Base-by-base conservation (phyloP, 129 eudicot genomes). In the Helichrysum umbraculigerum region DNA sequence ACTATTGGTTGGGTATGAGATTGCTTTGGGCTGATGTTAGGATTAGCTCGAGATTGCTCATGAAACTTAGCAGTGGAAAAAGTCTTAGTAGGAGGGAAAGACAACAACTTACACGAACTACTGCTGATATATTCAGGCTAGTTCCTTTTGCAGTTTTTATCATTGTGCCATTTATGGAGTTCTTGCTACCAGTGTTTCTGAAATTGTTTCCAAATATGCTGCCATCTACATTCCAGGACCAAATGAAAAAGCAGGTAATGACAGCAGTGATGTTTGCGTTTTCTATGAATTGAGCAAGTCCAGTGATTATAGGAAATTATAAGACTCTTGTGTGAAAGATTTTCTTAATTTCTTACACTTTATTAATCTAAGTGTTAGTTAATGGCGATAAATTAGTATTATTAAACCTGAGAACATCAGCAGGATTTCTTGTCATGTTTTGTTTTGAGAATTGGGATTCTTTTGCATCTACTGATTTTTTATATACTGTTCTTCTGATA, bases 171-270 rank as follows among this genome's bases (percentile, higher is more conserved):
- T 84, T 87, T 64, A 87, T 87, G 91, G 91, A 87, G 76, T 87
- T 87, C 54, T 82, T 87, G 85, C 83, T 87, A 70, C 91, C 91
- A 42, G 87, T 87, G 7, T 82, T 82, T 66, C 66, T 87, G 83
- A 87, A 87, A 70, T 14, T 87, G 64, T 87, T 87, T 54, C 91
- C 91, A 1, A 85, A 85, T 77, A 87, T 87, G 91, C 73, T 87
- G 78, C 91, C 91, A 73, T 87, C 91, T n/a, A 87, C 91, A n/a
- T 87, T 87, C 62, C 88, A 87, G 73, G 91, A 87, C 83, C 82
- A 85, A 85, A 87, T 87, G 91, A 82, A 84, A 78, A 88, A 87
- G 66, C 88, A 87, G 91, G 91, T 84, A 70, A 5, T 34, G 44
- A 11, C 2, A 7, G 19, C 10, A 62, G 14, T 15, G 35, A 6